Evolutionary conservation across 345 rosid genomes (phyloP), one percentile per base, ranked within the genome.

Genomic region (Eucalyptus grandis): DNA sequence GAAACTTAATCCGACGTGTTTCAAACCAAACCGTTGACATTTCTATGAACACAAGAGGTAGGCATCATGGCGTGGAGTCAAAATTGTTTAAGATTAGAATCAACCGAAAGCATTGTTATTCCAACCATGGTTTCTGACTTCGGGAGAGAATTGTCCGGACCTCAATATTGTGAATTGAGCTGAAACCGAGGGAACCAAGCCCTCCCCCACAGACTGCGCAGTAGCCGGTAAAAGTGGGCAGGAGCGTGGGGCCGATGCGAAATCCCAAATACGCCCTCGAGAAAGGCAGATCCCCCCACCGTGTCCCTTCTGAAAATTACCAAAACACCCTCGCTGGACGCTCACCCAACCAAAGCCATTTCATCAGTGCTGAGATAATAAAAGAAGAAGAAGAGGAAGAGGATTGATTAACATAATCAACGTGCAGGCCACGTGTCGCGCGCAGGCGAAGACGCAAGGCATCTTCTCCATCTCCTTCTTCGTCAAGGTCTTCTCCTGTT

Each of bases 291-390:
- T 60, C 5, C 3, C 37, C 37, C 72, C 37, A 7, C 72, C 5
- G 5, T 7, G 8, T 30, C 72, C 37, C 16, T 26, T 5, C 31
- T 0, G 0, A 3, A n/a, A 14, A 30, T 65, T n/a, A 65, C 37
- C 37, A 1, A 65, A 65, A 65, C 72, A 30, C 72, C 37, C 5
- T n/a, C 15, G 37, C 1, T 14, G 17, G 17, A 14, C 17, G 3
- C 51, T 14, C 37, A 5, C 27, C 27, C 1, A 3, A 7, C 69
- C 7, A 6, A 27, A 14, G 6, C 65, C 58, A 3, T 53, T 8
- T 3, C 30, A 4, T 26, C 15, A 27, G 56, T 51, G 22, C 56
- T 7, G 56, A 51, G 56, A 51, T 17, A 7, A 3, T 51, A 3
- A 16, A 8, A 50, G 15, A 2, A 14, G 51, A 5, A 6, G 16